These are phyloP conservation scores for Endothia cerciana DNA, from an alignment of 2,329 filamentous ascomycete species.

Conservation along the genomic window DNA sequence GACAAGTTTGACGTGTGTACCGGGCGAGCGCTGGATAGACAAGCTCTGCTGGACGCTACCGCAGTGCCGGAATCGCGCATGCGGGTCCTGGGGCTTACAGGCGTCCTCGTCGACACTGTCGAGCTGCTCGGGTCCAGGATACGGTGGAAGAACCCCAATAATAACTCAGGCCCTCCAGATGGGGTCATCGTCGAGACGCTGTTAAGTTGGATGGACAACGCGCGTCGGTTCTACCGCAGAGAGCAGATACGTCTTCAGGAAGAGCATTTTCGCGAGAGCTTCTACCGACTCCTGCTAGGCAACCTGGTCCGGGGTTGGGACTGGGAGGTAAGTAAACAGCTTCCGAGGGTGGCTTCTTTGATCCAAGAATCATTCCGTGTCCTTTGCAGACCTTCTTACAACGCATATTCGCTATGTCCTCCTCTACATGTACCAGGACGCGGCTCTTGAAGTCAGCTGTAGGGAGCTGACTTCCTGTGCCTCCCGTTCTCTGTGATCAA, in stretches of 20 bases:
- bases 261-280: not conserved
- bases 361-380: not conserved
- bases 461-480: too few species aligned
- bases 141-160: not conserved
- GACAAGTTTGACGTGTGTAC: not conserved
- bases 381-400: not conserved
- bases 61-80: not conserved
- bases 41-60: not conserved
- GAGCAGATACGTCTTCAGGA: not conserved
- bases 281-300: slow-evolving; percentile 7
- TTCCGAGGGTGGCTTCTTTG: not conserved
- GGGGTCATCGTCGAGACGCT: not conserved
- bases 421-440: too few species aligned
- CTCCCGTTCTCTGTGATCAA: not conserved
- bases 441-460: too few species aligned
- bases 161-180: not conserved
- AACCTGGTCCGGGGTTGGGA: not conserved
- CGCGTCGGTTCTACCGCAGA: not conserved
- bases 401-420: too few species aligned
- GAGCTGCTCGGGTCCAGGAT: not conserved
- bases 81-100: not conserved
- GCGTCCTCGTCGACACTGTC: not conserved
- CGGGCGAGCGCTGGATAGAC: not conserved
- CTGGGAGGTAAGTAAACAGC: not conserved
- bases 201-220: not conserved